Evolutionary conservation across 805 yeast species (phyloP).

Genomic region (Yarrowia bubula): DNA sequence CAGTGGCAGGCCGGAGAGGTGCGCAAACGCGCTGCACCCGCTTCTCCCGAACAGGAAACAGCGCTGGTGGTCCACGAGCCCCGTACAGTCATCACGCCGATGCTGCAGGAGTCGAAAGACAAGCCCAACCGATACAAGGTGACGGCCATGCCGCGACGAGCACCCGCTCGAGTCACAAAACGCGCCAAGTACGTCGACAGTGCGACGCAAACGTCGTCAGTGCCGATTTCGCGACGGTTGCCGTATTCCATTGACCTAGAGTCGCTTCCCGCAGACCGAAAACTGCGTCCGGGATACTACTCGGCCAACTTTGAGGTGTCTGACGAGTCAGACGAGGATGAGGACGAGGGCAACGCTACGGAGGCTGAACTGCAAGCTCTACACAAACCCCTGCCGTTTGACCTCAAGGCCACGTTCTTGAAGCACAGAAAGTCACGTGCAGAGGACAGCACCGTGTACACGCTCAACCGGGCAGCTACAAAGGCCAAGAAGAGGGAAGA

Average conservation of each 20-base stretch:
- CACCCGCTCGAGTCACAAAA: neutral
- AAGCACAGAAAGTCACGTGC: conserved; percentile 4
- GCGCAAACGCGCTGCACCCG: neutral
- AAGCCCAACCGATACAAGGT: conserved; percentile 6
- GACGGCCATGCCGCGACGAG: conserved; percentile 1
- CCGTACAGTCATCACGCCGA: too few relatives aligned
- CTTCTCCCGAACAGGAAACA: neutral
- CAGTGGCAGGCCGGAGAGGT: conserved; percentile 4
- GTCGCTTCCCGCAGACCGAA: conserved; percentile 7
- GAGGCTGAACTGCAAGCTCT: neutral
- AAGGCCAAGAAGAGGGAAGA: neutral
- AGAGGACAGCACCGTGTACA: neutral
- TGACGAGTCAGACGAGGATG: conserved; percentile 5
- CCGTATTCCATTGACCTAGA: conserved; percentile 15
- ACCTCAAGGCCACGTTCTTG: conserved; percentile 8
- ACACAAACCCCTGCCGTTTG: neutral
- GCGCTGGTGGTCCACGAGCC: neutral
- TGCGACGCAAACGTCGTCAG: conserved; percentile 8
- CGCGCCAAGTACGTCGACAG: conserved; percentile 20
- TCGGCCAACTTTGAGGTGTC: conserved; percentile 9
- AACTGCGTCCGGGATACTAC: neutral
- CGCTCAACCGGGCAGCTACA: neutral
- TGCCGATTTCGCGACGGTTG: neutral
- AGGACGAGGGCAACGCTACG: neutral
- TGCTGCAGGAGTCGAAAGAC: neutral